These are phyloP conservation scores for Vaccinium darrowii DNA, from an alignment of 148 eudicot genomes.

Conservation along the genomic window DNA sequence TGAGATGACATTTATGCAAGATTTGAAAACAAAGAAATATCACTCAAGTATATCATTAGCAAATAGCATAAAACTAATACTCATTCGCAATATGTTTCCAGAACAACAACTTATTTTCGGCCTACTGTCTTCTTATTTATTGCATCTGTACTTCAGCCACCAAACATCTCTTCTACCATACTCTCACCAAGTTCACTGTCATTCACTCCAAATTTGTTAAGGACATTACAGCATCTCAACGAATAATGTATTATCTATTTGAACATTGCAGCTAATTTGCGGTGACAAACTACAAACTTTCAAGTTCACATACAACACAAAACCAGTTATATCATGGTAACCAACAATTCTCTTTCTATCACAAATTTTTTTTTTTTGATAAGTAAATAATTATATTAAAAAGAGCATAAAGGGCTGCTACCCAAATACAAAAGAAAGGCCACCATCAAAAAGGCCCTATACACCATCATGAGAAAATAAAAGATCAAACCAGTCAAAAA, in stretches of 20 bases:
- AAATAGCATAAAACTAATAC: background rate
- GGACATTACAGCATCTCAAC: background rate
- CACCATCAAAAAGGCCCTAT: too few species aligned
- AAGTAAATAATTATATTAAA: too few species aligned
- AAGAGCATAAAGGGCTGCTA: too few species aligned
- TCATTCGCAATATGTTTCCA: background rate
- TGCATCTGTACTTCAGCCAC: background rate
- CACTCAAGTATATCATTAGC: background rate
- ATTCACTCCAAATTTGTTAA: background rate
- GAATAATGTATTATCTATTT: background rate
- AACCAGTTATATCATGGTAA: background rate
- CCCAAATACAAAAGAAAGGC: too few species aligned
- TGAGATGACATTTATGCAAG: background rate
- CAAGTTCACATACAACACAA: background rate
- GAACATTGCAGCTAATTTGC: background rate
- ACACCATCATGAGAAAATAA: too few species aligned
- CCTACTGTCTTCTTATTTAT: background rate
- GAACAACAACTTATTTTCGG: background rate
- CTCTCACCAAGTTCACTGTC: background rate
- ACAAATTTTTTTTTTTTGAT: too few species aligned
- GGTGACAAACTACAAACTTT: background rate
- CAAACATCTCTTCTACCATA: background rate
- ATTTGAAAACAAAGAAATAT: background rate
- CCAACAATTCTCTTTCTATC: background rate
- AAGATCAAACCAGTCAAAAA: too few species aligned